Evolutionary conservation across 2,329 filamentous ascomycete species (phyloP), one percentile per base, ranked within the genome.

Genomic region (Diaporthe sp.): DNA sequence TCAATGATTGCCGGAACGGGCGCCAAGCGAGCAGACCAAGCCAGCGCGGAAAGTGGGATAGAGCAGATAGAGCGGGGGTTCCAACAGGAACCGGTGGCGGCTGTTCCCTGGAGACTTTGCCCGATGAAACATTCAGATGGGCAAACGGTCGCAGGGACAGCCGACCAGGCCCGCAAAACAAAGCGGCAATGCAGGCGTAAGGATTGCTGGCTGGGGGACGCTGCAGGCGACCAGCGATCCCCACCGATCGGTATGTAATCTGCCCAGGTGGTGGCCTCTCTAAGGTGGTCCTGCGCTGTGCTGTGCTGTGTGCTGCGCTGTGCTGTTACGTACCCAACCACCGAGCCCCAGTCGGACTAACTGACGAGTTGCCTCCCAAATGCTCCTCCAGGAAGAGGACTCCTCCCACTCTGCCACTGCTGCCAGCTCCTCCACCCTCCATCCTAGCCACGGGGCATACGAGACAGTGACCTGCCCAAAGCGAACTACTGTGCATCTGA

Each of bases 111-210:
- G 49, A 25, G 65, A 69, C 65, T 28, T 5, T 69, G 65, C 31
- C 58, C 42, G 70, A 72, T 72, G 70, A 72, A 72, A 72, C 70
- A 57, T 71, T 68, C 46, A 68, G 71, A 61, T 49, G 71, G 44
- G 51, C 59, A 65, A 42, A 69, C 31, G 49, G 65, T 69, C 65
- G 49, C 65, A 55, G 62, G 44, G 51, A 17, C 13, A 67, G 25
- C 42, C 62, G 22, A 34, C 61, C 61, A 51, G 49, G 65, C 22
- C 65, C 65, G 65, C 65, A 69, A 55, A 69, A 69, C 65, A 55
- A 9, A 69, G 65, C 65, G 65, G 65, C 65, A 69, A 69, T 69
- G 65, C 65, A 69, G 65, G 49, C 37, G 65, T 51, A 42, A 69
- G 65, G 65, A 69, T 69, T 34, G 42, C 22, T 49, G 65, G 65